phyloP scores from a whole-genome alignment of 495 filamentous ascomycete species.

The Penicillium macrosclerotiorum region DNA sequence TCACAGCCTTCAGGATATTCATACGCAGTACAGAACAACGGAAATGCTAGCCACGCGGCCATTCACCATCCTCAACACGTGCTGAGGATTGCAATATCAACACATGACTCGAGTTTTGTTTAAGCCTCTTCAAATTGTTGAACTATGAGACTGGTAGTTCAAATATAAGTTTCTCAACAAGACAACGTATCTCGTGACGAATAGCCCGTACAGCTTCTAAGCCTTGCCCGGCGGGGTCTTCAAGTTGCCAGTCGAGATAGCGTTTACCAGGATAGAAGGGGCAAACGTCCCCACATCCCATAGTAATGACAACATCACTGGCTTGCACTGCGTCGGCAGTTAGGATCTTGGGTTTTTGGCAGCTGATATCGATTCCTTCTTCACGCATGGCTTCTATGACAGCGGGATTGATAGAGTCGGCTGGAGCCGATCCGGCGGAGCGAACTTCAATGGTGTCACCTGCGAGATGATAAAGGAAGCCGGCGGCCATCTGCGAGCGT shows the following conservation, averaged over 20 bases:
- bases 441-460: constrained; percentile 27
- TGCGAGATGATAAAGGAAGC: constrained; percentile 23
- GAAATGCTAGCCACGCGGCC: not conserved
- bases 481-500: constrained; percentile 33
- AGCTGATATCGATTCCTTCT: constrained; percentile 30
- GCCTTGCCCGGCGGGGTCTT: constrained; percentile 25
- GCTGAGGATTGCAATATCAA: not conserved
- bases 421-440: constrained; percentile 27
- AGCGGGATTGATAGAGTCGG: constrained; percentile 24
- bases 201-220: constrained; percentile 21
- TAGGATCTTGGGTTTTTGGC: constrained; percentile 26
- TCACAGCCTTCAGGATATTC: not conserved
- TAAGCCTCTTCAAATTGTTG: constrained; percentile 4
- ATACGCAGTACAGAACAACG: not conserved
- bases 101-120: not conserved
- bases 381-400: constrained; percentile 30
- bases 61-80: constrained; percentile 4
- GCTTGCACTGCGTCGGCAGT: constrained; percentile 22
- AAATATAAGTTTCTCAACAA: constrained; percentile 19
- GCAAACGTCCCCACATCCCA: constrained; percentile 32
- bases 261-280: constrained; percentile 27
- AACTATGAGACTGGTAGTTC: constrained; percentile 10
- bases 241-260: constrained; percentile 30
- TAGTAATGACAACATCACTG: constrained; percentile 30
- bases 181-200: constrained; percentile 18